Percentiles rank a stretch among this genome's conserved stretches.
Evolutionary conservation across 495 filamentous ascomycete species (phyloP).

Genomic region (Neurospora cerealis): DNA sequence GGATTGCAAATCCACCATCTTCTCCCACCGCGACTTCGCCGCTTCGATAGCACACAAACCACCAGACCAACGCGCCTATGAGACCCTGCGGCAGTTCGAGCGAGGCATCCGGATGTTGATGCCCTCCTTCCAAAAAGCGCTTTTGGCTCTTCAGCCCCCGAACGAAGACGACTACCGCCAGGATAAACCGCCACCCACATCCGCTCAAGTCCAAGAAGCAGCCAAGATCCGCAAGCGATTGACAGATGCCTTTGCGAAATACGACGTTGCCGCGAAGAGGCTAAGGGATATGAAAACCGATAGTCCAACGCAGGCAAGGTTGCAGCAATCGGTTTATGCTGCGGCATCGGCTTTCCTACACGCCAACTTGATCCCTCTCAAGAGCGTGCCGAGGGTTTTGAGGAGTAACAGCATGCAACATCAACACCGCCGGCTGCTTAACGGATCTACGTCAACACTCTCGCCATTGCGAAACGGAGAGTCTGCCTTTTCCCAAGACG

Average conservation of each 20-base stretch:
- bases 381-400: too few species aligned
- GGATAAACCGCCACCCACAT: slow-evolving; percentile 48
- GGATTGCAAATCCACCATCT: slow-evolving; percentile 77
- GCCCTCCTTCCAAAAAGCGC: slow-evolving; percentile 76
- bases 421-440: slow-evolving; percentile 29
- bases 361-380: slow-evolving; percentile 86
- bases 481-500: slow-evolving; percentile 34
- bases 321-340: slow-evolving; percentile 80
- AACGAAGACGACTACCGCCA: slow-evolving; percentile 42
- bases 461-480: slow-evolving; percentile 35
- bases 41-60: slow-evolving; percentile 58
- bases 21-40: slow-evolving; percentile 74
- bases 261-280: slow-evolving; percentile 73
- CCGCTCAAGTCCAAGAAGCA: slow-evolving; percentile 72
- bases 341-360: slow-evolving; percentile 79
- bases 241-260: slow-evolving; percentile 84
- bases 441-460: slow-evolving; percentile 6
- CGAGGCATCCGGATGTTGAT: slow-evolving; percentile 74
- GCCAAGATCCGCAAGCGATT: slow-evolving; percentile 84
- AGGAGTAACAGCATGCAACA: slow-evolving; percentile 37
- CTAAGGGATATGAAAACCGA: slow-evolving; percentile 66
- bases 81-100: slow-evolving; percentile 83
- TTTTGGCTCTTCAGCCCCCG: slow-evolving; percentile 41
- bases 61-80: slow-evolving; percentile 70
- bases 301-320: slow-evolving; percentile 59